These are phyloP conservation scores for Bromus sterilis DNA, from an alignment of 176 grass and related monocot species.

Conservation along the genomic window DNA sequence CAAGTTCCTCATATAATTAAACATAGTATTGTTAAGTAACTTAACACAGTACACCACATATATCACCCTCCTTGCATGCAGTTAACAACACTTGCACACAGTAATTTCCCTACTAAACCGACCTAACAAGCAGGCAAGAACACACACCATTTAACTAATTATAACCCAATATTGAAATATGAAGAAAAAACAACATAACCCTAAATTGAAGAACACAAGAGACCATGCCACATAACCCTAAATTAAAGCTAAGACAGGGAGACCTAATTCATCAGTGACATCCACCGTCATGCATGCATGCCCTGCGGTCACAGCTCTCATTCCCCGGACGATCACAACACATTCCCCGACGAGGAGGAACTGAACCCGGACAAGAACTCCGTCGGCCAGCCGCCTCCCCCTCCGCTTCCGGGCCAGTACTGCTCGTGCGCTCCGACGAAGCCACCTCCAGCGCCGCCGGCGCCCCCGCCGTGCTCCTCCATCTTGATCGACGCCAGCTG, in stretches of 20 bases:
- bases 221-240: slow-evolving; percentile 21
- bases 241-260: slow-evolving; percentile 9
- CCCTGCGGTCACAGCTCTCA: slow-evolving; percentile 36
- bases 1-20: slow-evolving; percentile 41
- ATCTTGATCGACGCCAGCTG: slow-evolving; percentile 94
- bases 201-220: slow-evolving; percentile 25
- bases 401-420: slow-evolving; percentile 39
- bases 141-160: slow-evolving; percentile 15
- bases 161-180: neutral
- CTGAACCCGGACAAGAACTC: slow-evolving; percentile 82
- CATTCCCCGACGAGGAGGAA: slow-evolving; percentile 72
- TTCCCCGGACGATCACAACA: slow-evolving; percentile 68
- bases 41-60: slow-evolving; percentile 11
- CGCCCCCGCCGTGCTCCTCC: slow-evolving; percentile 52
- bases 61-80: slow-evolving; percentile 32
- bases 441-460: neutral
- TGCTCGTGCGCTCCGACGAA: slow-evolving; percentile 49
- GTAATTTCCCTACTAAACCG: slow-evolving; percentile 19
- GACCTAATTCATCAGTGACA: slow-evolving; percentile 12
- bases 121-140: slow-evolving; percentile 8
- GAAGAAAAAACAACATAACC: neutral
- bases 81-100: slow-evolving; percentile 18
- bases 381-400: slow-evolving; percentile 48
- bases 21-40: slow-evolving; percentile 55
- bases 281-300: neutral